Percentiles rank a stretch among this genome's conserved stretches.
These are phyloP conservation scores for Cronartium quercuum DNA, from an alignment of 1,284 basidiomycete species.

Conservation along the genomic window DNA sequence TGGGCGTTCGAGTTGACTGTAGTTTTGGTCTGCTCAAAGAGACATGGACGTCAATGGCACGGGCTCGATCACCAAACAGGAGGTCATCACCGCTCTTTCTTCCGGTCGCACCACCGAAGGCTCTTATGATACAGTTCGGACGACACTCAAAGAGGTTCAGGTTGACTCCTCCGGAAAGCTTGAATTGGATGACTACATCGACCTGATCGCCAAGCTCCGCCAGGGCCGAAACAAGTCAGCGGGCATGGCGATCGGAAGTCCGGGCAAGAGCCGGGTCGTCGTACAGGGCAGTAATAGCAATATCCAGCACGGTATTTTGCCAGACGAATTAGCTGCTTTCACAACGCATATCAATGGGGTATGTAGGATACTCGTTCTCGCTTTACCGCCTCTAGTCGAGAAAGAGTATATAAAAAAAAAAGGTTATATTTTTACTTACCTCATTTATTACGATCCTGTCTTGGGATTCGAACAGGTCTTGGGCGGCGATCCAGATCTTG, in stretches of 20 bases:
- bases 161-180: slow-evolving; percentile 92
- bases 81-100: slow-evolving; percentile 64
- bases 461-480: slow-evolving; percentile 70
- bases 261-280: slow-evolving; percentile 71
- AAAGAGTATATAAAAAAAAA: background rate
- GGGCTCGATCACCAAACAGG: slow-evolving; percentile 74
- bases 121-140: slow-evolving; percentile 78
- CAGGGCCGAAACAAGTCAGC: slow-evolving; percentile 52
- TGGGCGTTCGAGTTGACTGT: background rate
- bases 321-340: slow-evolving; percentile 91
- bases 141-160: slow-evolving; percentile 86
- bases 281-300: slow-evolving; percentile 93
- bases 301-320: slow-evolving; percentile 95
- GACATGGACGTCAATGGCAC: slow-evolving; percentile 65
- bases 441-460: background rate
- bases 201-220: slow-evolving; percentile 77
- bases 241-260: slow-evolving; percentile 49
- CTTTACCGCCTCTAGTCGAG: background rate
- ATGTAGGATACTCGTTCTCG: background rate
- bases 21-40: background rate
- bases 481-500: slow-evolving; percentile 80
- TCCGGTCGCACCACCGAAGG: slow-evolving; percentile 64
- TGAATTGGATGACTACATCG: slow-evolving; percentile 96
- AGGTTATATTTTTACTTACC: background rate
- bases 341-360: slow-evolving; percentile 84